Evolutionary conservation across 2,329 filamentous ascomycete genomes (phyloP).

Genomic region (Epichloe festucae): DNA sequence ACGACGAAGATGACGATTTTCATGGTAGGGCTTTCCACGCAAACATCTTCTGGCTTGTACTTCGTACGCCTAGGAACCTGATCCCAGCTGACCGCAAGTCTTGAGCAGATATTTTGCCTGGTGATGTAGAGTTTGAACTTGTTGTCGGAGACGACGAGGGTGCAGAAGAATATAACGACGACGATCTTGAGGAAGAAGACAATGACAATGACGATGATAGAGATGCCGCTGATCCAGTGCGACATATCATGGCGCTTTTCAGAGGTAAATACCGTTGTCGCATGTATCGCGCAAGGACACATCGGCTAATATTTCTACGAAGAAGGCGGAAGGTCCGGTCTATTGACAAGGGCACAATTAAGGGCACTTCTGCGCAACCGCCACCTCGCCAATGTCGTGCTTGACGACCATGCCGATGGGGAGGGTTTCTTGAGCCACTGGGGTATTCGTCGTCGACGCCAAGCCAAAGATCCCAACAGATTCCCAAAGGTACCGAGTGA

Average conservation of each 20-base stretch:
- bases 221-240: slow-evolving; percentile 18
- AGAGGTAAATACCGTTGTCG: slow-evolving; percentile 13
- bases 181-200: slow-evolving; percentile 14
- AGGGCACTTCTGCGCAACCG: slow-evolving; percentile 27
- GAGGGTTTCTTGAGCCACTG: slow-evolving; percentile 24
- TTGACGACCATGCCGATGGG: slow-evolving; percentile 25
- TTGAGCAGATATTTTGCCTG: background rate
- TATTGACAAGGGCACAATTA: slow-evolving; percentile 25
- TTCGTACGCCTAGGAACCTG: background rate
- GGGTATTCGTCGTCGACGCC: slow-evolving; percentile 29
- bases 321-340: slow-evolving; percentile 15
- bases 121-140: slow-evolving; percentile 12
- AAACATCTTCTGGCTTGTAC: background rate
- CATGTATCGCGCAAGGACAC: background rate
- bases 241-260: slow-evolving; percentile 21
- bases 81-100: background rate
- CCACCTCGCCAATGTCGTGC: slow-evolving; percentile 23
- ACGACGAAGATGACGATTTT: slow-evolving; percentile 11
- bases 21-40: slow-evolving; percentile 3
- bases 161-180: slow-evolving; percentile 10
- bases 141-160: slow-evolving; percentile 10
- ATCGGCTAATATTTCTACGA: slow-evolving; percentile 2
- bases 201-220: slow-evolving; percentile 11
- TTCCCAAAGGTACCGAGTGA: slow-evolving; percentile 81
- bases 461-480: slow-evolving; percentile 36